Evolutionary conservation across 768 basidiomycete genomes (phyloP), one percentile per base, ranked within the genome.

Genomic region (Termitomyces sp.): DNA sequence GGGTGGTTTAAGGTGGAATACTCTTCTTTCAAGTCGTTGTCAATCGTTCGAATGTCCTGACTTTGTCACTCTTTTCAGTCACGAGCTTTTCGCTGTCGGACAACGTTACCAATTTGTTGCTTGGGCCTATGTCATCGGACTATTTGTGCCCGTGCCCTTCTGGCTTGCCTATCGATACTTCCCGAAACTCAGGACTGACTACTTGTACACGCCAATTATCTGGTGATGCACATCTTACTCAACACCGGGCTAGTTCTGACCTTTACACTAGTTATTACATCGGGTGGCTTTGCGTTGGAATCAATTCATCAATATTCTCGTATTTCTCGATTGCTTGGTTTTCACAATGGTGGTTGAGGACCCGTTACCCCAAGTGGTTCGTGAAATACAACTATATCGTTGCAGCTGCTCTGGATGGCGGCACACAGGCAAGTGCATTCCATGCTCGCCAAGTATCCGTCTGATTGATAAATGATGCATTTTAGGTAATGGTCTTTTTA

Each of bases 401-500:
- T 38, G 73, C 73, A 10, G 73, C 73, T 47, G 69, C 66, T 44
- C 66, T 70, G 44, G 73, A 69, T 43, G 70, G 72, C 50, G 72
- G 72, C 52, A 72, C 71, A 29, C 70, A 69, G 64, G 70, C 63
- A 52, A 47, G 55, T 40, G 49, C 4, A 39, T 10, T 11, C 22
- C 20, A 29, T 29, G 33, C 25, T 22, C n/a, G 46, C 36, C 11
- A 38, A n/a, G 29, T 35, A 22, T 38, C 1, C 23, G 36, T 18
- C 22, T 29, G 16, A 49, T 36, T 12, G 23, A 20, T 46, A 32
- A 57, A 58, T 63, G 69, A 64, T 70, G 16, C 65, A 68, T 12
- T 51, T 22, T 73, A 81, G 64, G 79, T 83, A 16, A 83, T 83
- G 81, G 73, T 79, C 31, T 80, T 80, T 65, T 69, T 82, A 18